Conservation (phyloP, 176 grass and related monocot genomes). For the Secale cereale region DNA sequence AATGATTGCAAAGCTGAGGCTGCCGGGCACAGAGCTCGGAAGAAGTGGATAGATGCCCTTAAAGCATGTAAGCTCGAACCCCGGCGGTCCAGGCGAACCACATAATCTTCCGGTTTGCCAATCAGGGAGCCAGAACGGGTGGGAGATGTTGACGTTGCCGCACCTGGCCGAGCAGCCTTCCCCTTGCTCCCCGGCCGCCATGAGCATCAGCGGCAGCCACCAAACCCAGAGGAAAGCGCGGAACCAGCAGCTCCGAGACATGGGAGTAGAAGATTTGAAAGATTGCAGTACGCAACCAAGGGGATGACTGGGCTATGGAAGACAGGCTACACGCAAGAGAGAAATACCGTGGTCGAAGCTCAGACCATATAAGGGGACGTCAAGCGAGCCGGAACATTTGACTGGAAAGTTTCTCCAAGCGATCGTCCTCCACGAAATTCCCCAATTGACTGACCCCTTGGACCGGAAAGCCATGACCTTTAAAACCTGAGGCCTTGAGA, state of each 20-base stretch:
- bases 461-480: too few species aligned
- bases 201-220: background rate
- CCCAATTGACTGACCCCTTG: too few species aligned
- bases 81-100: background rate
- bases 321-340: too few species aligned
- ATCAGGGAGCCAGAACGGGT: background rate
- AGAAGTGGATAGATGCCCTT: accelerated
- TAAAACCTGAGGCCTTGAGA: too few species aligned
- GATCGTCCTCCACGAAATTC: too few species aligned
- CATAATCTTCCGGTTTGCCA: accelerated
- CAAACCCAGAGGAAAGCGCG: background rate
- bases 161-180: background rate
- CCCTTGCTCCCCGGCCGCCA: background rate
- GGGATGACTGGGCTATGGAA: too few species aligned
- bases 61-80: background rate
- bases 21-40: accelerated
- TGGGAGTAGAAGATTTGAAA: background rate
- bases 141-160: accelerated
- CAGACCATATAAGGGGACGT: too few species aligned
- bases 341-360: too few species aligned
- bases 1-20: accelerated
- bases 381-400: too few species aligned
- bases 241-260: background rate
- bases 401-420: too few species aligned
- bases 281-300: too few species aligned